Conservation (phyloP, 2,329 filamentous ascomycete species). For the Fusarium lyarnte region DNA sequence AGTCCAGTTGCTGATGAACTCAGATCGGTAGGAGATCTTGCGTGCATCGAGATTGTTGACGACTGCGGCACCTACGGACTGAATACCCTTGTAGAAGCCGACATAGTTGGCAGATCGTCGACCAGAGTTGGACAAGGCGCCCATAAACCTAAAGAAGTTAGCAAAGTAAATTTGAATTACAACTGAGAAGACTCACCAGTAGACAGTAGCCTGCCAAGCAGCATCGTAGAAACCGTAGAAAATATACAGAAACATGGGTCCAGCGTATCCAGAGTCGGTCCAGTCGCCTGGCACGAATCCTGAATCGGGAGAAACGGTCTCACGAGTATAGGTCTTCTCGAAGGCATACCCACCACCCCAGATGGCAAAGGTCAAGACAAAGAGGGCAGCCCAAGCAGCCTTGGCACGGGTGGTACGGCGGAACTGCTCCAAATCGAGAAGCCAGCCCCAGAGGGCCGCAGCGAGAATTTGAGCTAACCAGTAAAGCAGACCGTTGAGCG, state of each 20-base stretch:
- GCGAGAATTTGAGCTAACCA: slow-evolving; percentile 81
- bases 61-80: slow-evolving; percentile 76
- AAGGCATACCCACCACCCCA: slow-evolving; percentile 88
- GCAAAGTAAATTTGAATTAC: neutral
- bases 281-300: slow-evolving; percentile 63
- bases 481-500: slow-evolving; percentile 78
- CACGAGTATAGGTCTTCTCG: slow-evolving; percentile 56
- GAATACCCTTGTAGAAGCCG: slow-evolving; percentile 88
- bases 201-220: slow-evolving; percentile 87
- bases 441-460: slow-evolving; percentile 76
- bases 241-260: slow-evolving; percentile 88
- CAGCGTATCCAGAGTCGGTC: slow-evolving; percentile 71
- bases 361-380: slow-evolving; percentile 76
- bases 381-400: slow-evolving; percentile 67
- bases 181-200: slow-evolving; percentile 77
- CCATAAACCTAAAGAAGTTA: slow-evolving; percentile 76
- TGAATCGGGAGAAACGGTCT: slow-evolving; percentile 12
- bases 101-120: slow-evolving; percentile 92
- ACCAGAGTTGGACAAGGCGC: slow-evolving; percentile 89
- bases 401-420: slow-evolving; percentile 75
- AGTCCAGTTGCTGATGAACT: slow-evolving; percentile 79
- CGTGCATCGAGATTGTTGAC: slow-evolving; percentile 49
- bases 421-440: slow-evolving; percentile 69
- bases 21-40: slow-evolving; percentile 68
- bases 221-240: slow-evolving; percentile 93